Conservation (phyloP, 148 eudicot species). For the Euryodendron excelsum region DNA sequence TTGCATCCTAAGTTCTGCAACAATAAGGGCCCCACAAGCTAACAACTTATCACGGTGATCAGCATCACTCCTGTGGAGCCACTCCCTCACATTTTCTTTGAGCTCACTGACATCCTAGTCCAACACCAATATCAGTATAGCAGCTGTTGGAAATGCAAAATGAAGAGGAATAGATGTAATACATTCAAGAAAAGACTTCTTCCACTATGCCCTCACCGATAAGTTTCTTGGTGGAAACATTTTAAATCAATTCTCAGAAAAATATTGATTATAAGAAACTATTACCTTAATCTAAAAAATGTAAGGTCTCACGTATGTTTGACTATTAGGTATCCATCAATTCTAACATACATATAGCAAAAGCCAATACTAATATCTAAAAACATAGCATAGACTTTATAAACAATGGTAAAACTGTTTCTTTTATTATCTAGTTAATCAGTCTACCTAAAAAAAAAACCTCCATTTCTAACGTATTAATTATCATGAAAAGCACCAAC, state of each 20-base stretch:
- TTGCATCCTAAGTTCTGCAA: conserved; percentile 87
- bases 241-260: not conserved
- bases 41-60: conserved; percentile 75
- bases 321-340: not conserved
- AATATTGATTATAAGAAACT: not conserved
- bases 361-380: not conserved
- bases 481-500: not conserved
- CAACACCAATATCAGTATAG: conserved; percentile 6
- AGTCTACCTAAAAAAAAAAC: not conserved
- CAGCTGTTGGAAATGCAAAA: conserved; percentile 12
- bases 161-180: not conserved
- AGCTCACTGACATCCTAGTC: conserved; percentile 46
- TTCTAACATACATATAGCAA: not conserved
- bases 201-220: not conserved
- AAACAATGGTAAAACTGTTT: not conserved
- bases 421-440: not conserved
- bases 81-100: conserved; percentile 51
- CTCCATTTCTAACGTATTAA: not conserved
- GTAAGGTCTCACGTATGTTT: not conserved
- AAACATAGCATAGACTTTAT: not conserved
- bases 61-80: conserved; percentile 65
- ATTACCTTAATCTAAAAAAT: not conserved
- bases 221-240: not conserved
- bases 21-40: conserved; percentile 89
- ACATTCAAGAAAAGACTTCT: not conserved